phyloP scores from a whole-genome alignment of 2,329 filamentous ascomycete species.

The Cladosporium sp. region DNA sequence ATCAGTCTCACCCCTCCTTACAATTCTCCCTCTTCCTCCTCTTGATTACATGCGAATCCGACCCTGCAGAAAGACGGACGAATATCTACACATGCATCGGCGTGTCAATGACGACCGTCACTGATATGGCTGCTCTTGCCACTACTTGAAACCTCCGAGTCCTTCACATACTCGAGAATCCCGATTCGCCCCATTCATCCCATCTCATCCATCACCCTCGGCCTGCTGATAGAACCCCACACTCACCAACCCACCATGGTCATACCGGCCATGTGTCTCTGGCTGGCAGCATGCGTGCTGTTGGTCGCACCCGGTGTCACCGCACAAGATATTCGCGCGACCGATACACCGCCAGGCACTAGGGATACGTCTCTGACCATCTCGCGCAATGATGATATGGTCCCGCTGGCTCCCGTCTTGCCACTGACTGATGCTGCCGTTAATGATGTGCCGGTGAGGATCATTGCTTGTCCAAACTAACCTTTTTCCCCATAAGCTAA shows the following conservation, averaged over 20 bases:
- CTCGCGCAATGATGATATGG: conserved; percentile 13
- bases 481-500: conserved; percentile 5
- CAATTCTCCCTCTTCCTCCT: background rate
- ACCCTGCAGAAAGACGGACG: too few species aligned
- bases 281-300: conserved; percentile 5
- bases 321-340: conserved; percentile 5
- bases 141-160: background rate
- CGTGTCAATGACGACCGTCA: background rate
- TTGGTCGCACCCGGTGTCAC: conserved; percentile 1
- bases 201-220: background rate
- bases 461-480: background rate
- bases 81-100: background rate
- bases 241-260: background rate
- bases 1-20: conserved; percentile 2
- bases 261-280: background rate
- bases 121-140: conserved; percentile 3
- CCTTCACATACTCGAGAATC: background rate
- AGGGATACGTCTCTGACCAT: conserved; percentile 9
- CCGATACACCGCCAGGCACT: background rate
- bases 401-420: conserved; percentile 16
- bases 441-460: conserved; percentile 17
- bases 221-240: background rate
- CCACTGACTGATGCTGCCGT: conserved; percentile 19
- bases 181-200: background rate
- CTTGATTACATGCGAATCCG: conserved; percentile 1